phyloP scores from a whole-genome alignment of 352 stramenopile species.

The Globisporangium cylindrosporum region DNA sequence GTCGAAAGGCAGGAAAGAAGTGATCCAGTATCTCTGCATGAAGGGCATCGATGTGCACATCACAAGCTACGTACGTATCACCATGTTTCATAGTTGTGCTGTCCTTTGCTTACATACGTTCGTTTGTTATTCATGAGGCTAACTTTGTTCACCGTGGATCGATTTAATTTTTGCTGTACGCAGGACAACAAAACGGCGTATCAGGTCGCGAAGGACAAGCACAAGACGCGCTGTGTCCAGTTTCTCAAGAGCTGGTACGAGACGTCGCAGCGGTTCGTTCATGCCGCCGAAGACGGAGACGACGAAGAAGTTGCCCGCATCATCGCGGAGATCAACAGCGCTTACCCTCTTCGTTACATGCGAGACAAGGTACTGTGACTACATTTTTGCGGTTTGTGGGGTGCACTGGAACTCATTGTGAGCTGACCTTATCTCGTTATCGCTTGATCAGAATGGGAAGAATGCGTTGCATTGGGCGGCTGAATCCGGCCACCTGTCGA shows the following conservation, averaged over 20 bases:
- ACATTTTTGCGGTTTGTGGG: background rate
- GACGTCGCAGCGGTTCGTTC: conserved; percentile 85
- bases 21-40: conserved; percentile 87
- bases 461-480: conserved; percentile 87
- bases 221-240: conserved; percentile 85
- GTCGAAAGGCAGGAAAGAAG: conserved; percentile 81
- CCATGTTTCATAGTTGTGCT: too few relatives aligned
- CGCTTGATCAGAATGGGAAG: conserved; percentile 68
- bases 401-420: background rate
- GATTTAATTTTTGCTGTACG: background rate
- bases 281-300: conserved; percentile 77
- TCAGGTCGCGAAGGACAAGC: conserved; percentile 86
- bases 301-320: conserved; percentile 78
- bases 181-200: conserved; percentile 89
- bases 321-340: conserved; percentile 74
- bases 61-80: conserved; percentile 77
- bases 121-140: background rate
- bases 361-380: conserved; percentile 68
- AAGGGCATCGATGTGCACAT: conserved; percentile 88
- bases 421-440: background rate
- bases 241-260: conserved; percentile 89
- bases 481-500: conserved; percentile 70
- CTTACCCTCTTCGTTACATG: conserved; percentile 77
- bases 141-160: background rate
- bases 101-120: background rate